These are phyloP conservation scores for Penicillium antarcticum DNA, from an alignment of 495 filamentous ascomycete species.

Conservation along the genomic window DNA sequence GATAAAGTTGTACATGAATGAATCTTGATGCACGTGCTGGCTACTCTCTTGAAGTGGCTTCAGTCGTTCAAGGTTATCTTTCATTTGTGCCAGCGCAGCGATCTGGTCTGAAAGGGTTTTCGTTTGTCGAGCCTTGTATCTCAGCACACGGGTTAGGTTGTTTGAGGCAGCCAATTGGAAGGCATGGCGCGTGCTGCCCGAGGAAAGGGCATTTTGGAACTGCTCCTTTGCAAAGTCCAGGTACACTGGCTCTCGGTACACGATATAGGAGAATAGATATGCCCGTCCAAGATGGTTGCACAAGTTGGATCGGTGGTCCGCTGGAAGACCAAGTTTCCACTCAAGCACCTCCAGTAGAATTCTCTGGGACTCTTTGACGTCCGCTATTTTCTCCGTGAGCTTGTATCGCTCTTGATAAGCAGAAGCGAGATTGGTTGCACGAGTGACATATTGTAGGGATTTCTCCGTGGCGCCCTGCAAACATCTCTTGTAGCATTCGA, in stretches of 20 bases:
- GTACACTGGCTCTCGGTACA: background rate
- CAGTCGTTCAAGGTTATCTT: background rate
- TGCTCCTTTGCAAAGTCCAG: background rate
- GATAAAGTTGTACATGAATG: background rate
- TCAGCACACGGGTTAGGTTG: background rate
- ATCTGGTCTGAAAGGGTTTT: background rate
- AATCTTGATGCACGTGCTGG: background rate
- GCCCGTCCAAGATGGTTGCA: background rate
- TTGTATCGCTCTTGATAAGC: constrained; percentile 1
- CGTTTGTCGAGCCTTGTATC: background rate
- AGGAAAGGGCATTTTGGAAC: background rate
- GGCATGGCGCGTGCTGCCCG: background rate
- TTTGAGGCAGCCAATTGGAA: background rate
- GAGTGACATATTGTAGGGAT: background rate
- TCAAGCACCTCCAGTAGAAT: constrained; percentile 1
- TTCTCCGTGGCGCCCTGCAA: background rate
- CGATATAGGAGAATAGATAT: constrained; percentile 1
- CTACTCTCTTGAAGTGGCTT: background rate
- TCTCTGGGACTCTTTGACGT: background rate
- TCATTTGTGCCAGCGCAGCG: background rate
- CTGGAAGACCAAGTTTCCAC: background rate
- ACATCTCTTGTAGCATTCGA: background rate
- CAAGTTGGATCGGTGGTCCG: background rate
- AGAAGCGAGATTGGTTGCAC: background rate
- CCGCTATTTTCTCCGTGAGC: background rate